These are phyloP conservation scores for Mentha longifolia DNA, from an alignment of 257 asterid genomes.

Conservation along the genomic window DNA sequence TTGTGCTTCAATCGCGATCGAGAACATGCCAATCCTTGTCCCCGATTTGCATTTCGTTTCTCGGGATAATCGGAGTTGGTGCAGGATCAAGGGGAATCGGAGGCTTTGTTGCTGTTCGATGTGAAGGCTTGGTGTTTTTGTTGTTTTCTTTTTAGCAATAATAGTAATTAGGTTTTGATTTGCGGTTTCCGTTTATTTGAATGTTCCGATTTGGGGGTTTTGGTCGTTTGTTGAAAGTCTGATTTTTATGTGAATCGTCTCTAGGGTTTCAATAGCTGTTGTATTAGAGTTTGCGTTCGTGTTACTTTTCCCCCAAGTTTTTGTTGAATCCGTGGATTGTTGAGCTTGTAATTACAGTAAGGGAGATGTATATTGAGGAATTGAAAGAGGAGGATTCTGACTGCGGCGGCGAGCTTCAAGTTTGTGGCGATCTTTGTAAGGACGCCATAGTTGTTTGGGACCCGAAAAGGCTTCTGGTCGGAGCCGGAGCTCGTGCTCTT, in stretches of 20 bases:
- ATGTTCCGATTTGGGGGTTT: slow-evolving; percentile 19
- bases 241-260: slow-evolving; percentile 25
- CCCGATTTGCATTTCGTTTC: slow-evolving; percentile 32
- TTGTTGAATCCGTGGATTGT: slow-evolving; percentile 24
- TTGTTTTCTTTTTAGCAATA: background rate
- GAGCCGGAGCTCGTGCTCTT: slow-evolving; percentile 95
- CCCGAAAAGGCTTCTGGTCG: slow-evolving; percentile 79
- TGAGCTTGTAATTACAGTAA: slow-evolving; percentile 22
- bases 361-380: slow-evolving; percentile 78
- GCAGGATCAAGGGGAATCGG: slow-evolving; percentile 26
- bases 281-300: slow-evolving; percentile 22
- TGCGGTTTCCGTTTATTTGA: background rate
- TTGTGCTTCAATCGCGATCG: slow-evolving; percentile 35
- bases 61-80: slow-evolving; percentile 41
- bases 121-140: slow-evolving; percentile 26
- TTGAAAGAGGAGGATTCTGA: slow-evolving; percentile 60
- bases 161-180: slow-evolving; percentile 33
- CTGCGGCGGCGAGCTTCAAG: slow-evolving; percentile 46
- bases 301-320: background rate
- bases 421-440: slow-evolving; percentile 43
- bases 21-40: slow-evolving; percentile 43
- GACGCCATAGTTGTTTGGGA: slow-evolving; percentile 58
- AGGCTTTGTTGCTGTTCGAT: slow-evolving; percentile 36
- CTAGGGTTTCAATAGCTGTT: slow-evolving; percentile 15
- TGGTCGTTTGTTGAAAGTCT: slow-evolving; percentile 1